phyloP scores from a whole-genome alignment of 768 basidiomycete species.

The Suillus bovinus region DNA sequence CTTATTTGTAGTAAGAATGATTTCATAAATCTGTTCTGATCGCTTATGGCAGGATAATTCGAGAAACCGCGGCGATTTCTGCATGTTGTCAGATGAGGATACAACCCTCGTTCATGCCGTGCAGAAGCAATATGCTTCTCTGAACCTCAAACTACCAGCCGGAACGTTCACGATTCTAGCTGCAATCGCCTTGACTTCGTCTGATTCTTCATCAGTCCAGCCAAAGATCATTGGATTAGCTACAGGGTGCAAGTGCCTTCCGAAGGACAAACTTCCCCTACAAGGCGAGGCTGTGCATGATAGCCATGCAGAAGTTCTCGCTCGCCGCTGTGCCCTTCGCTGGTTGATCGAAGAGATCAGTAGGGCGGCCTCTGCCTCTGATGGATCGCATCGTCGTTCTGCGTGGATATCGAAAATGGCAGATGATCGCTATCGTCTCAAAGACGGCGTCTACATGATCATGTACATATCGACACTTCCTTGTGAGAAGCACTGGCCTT shows the following conservation, averaged over 20 bases:
- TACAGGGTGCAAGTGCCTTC: conserved; percentile 87
- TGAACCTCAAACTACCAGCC: conserved; percentile 51
- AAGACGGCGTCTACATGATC: conserved; percentile 47
- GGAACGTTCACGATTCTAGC: conserved; percentile 68
- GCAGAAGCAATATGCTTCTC: conserved; percentile 42
- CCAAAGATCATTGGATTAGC: conserved; percentile 67
- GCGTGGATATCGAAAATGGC: conserved; percentile 26
- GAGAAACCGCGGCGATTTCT: neutral
- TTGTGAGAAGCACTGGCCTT: conserved; percentile 40
- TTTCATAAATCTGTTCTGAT: neutral
- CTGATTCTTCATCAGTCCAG: conserved; percentile 15
- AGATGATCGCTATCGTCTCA: conserved; percentile 47
- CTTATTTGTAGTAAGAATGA: conserved; percentile 16
- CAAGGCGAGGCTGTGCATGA: conserved; percentile 85
- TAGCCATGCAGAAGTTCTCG: conserved; percentile 91
- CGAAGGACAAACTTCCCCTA: conserved; percentile 56
- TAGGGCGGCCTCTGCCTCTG: conserved; percentile 13
- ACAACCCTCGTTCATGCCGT: conserved; percentile 37
- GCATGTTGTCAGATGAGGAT: conserved; percentile 16
- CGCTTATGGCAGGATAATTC: no score
- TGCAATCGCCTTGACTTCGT: conserved; percentile 48
- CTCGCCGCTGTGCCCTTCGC: conserved; percentile 70
- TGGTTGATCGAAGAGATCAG: conserved; percentile 79
- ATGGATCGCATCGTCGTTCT: conserved; percentile 45
- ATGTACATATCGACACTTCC: conserved; percentile 81